Evolutionary conservation across 2,329 filamentous ascomycete genomes (phyloP).

Genomic region (Sporothrix mexicana): DNA sequence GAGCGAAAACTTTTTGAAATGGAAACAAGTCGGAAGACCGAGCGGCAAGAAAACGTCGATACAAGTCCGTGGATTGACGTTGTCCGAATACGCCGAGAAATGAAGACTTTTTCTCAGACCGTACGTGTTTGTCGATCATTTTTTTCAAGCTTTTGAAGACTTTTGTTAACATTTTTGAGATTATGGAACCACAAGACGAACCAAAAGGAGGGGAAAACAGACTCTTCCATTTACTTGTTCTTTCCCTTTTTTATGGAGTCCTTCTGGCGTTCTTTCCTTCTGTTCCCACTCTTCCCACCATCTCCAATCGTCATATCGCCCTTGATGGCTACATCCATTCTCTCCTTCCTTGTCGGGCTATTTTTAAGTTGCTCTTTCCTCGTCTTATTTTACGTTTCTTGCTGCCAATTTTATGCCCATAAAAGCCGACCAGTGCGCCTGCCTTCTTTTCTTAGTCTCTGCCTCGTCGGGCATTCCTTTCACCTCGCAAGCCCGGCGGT

Average conservation of each 20-base stretch:
- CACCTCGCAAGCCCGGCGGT: neutral
- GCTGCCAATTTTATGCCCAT: neutral
- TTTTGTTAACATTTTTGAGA: neutral
- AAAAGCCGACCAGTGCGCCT: neutral
- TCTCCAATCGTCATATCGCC: conserved; percentile 10
- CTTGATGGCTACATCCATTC: neutral
- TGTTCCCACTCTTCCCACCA: neutral
- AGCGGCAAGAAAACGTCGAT: neutral
- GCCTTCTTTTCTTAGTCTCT: neutral
- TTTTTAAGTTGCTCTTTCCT: neutral
- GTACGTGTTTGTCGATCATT: conserved; percentile 5
- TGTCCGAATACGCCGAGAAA: neutral
- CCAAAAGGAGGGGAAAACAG: no score
- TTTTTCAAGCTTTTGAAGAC: neutral
- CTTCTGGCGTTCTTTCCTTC: neutral
- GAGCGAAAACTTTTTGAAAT: no score
- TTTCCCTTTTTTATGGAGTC: neutral
- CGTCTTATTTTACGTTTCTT: neutral
- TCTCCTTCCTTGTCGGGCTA: conserved; percentile 14
- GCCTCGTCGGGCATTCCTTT: neutral
- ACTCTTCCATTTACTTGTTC: neutral
- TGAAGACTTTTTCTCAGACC: neutral
- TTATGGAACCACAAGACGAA: neutral
- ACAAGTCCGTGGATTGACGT: neutral
- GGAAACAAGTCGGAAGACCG: neutral